Percentiles rank a stretch among this genome's conserved stretches.
These are phyloP conservation scores for Chiua virens DNA, from an alignment of 768 basidiomycete species.

Conservation along the genomic window DNA sequence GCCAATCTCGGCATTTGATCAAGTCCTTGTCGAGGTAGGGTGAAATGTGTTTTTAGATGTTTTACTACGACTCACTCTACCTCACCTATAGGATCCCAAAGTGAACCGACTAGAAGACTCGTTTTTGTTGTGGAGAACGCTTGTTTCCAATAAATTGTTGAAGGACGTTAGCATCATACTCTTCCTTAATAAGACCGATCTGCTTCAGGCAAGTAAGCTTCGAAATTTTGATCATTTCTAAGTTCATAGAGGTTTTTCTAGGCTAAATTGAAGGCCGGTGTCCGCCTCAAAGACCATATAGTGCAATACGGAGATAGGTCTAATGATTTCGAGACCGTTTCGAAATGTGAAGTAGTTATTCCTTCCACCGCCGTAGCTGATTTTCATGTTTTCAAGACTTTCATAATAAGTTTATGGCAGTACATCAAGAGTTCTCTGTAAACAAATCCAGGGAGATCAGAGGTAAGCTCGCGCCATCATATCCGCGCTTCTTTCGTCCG, in stretches of 20 bases:
- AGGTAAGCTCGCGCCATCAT: constrained; percentile 44
- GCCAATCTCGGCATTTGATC: constrained; percentile 86
- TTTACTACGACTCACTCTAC: constrained; percentile 1
- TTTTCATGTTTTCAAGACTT: constrained; percentile 51
- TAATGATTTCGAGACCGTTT: constrained; percentile 77
- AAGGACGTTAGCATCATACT: constrained; percentile 74
- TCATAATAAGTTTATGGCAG: constrained; percentile 64
- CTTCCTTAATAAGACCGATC: constrained; percentile 81
- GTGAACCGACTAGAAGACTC: constrained; percentile 84
- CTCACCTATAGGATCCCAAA: constrained; percentile 52
- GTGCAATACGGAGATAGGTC: constrained; percentile 68
- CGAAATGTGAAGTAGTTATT: constrained; percentile 57
- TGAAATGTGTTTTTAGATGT: neutral
- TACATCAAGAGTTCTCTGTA: constrained; percentile 67
- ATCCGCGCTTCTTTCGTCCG: neutral
- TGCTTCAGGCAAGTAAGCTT: constrained; percentile 55
- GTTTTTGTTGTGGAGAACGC: constrained; percentile 67
- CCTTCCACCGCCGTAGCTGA: neutral
- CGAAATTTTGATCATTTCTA: neutral
- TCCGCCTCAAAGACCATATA: constrained; percentile 69
- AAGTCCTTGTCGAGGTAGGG: constrained; percentile 71
- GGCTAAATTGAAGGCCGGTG: constrained; percentile 77
- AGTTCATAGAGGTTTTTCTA: constrained; percentile 25
- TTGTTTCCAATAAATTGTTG: constrained; percentile 73
- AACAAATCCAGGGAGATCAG: constrained; percentile 74